Evolutionary conservation across 2,329 filamentous ascomycete genomes (phyloP).

Genomic region (Xylariaceae sp.): DNA sequence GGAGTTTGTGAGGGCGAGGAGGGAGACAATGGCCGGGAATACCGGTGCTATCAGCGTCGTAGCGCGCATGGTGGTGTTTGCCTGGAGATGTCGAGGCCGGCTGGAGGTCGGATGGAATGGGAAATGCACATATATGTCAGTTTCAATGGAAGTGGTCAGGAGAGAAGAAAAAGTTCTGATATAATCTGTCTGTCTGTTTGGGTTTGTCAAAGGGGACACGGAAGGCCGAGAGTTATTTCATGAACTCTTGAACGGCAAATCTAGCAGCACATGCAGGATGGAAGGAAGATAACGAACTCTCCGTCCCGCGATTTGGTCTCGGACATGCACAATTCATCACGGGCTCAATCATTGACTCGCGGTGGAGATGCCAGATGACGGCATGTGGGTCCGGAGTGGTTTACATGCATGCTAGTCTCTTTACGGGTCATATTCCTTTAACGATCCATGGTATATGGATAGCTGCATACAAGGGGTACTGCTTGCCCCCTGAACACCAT

Average conservation of each 20-base stretch:
- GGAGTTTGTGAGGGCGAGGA: conserved; percentile 33
- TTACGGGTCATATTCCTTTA: neutral
- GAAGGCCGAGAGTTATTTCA: conserved; percentile 3
- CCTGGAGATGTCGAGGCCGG: neutral
- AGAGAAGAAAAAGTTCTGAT: neutral
- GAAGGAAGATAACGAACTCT: neutral
- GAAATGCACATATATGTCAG: conserved; percentile 6
- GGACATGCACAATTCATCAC: neutral
- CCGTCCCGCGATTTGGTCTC: neutral
- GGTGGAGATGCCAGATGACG: neutral
- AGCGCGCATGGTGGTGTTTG: conserved; percentile 26
- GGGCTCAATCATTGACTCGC: neutral
- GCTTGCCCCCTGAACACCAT: no score
- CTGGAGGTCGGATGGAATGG: neutral
- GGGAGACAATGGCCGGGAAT: conserved; percentile 31
- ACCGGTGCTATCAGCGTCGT: conserved; percentile 24
- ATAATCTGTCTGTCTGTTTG: conserved; percentile 1
- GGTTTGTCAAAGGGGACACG: neutral
- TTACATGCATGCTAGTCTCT: neutral
- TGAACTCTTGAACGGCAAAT: conserved; percentile 7
- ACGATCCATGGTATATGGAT: neutral
- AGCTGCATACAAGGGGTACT: neutral
- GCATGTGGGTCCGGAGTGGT: neutral
- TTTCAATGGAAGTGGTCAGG: conserved; percentile 15
- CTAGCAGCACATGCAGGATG: neutral